Evolutionary conservation across 305 asterid species (phyloP), one percentile per base, ranked within the genome.

Genomic region (Rubia peregrina): DNA sequence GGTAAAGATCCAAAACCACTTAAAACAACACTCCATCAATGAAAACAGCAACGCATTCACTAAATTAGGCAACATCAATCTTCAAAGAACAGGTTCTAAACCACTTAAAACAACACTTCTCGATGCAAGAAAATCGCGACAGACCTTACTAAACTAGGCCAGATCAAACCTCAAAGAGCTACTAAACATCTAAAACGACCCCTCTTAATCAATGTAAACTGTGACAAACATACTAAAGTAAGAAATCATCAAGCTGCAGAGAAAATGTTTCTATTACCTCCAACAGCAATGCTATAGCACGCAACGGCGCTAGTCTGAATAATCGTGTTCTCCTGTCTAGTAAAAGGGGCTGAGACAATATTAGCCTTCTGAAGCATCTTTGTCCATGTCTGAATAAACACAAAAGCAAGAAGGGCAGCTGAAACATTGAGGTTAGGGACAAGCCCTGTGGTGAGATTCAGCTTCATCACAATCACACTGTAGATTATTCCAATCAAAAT

Each of bases 1-100:
- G 21, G 7, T 16, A 49, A 92, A 59, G 95, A 88, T 55, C 94
- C 96, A 83, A 89, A 92, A 11, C 96, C 96, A 80, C 96, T 96
- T 89, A 69, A 55, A 51, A 51, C 57, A 51, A 16, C 57, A 51
- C 11, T 51, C 5, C 53, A 48, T 48, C 17, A 48, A 48, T 14
- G 14, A 12, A 48, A 13, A 13, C 4, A 5, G 16, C 53, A 12
- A 48, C 13, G 53, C 53, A 48, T 48, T 13, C 19, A 16, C 19
- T 16, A 51, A 51, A 16, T 9, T 51, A 51, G 57, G 22, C 57
- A 51, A 51, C 57, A 16, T 44, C 49, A 0, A 44, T 12, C 49
- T 44, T 44, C 14, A 44, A 30, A 30, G 33, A 43, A 43, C 48
- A 43, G 11, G 12, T 43, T 0, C 48, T 7, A 43, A 43, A 30